phyloP scores from a whole-genome alignment of 2,329 filamentous ascomycete species.

The Aureobasidium mangrovei region DNA sequence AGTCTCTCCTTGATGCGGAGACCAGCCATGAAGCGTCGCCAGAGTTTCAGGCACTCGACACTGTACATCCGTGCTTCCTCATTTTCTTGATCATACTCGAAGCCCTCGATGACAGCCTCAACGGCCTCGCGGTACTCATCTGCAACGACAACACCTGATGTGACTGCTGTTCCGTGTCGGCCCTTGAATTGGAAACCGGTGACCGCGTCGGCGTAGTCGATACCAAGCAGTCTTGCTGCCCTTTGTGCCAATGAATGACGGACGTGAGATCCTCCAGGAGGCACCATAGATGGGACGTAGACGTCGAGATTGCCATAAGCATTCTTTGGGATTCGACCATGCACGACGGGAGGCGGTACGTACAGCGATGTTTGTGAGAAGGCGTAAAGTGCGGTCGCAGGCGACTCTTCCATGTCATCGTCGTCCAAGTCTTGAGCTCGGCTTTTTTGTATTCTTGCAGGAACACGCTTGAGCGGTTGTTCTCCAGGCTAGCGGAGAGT shows the following conservation, averaged over 20 bases:
- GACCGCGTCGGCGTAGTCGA: constrained; percentile 85
- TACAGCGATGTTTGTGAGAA: constrained; percentile 61
- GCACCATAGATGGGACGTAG: constrained; percentile 56
- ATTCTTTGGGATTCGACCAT: constrained; percentile 60
- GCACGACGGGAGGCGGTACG: constrained; percentile 62
- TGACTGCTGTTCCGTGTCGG: constrained; percentile 73
- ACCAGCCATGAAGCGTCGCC: constrained; percentile 53
- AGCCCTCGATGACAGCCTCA: constrained; percentile 55
- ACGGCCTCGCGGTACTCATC: constrained; percentile 64
- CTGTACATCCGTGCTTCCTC: constrained; percentile 49
- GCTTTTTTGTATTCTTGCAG: constrained; percentile 22
- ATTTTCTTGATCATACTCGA: constrained; percentile 58
- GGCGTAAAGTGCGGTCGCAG: constrained; percentile 52
- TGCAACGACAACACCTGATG: constrained; percentile 70
- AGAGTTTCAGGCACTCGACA: constrained; percentile 43
- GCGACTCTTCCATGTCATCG: constrained; percentile 37
- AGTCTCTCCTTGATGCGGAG: constrained; percentile 65
- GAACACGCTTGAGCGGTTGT: constrained; percentile 66
- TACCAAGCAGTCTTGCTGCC: constrained; percentile 64
- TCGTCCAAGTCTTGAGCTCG: constrained; percentile 26
- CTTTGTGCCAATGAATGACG: constrained; percentile 51
- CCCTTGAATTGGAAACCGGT: constrained; percentile 85
- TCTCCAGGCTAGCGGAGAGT: constrained; percentile 42
- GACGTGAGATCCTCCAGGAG: constrained; percentile 50
- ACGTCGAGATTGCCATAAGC: constrained; percentile 55